Conservation (phyloP, 2,329 filamentous ascomycete genomes). For the Waltergamsia citrina region DNA sequence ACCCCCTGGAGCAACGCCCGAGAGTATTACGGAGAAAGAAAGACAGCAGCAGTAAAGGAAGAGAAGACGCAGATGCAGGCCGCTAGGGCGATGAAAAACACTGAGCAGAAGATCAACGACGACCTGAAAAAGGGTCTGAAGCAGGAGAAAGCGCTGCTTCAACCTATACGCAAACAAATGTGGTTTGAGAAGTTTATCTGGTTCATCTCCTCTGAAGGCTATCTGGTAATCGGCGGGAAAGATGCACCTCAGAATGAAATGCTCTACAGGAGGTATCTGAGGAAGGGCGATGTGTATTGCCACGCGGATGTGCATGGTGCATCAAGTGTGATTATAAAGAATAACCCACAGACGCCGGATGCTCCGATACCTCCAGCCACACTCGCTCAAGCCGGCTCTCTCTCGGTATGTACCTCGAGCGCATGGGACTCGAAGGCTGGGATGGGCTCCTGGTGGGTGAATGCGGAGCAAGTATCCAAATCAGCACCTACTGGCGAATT, state of each 20-base stretch:
- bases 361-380: conserved; percentile 88
- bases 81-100: conserved; percentile 73
- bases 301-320: conserved; percentile 85
- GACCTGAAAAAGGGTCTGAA: conserved; percentile 84
- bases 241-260: conserved; percentile 87
- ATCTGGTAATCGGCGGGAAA: conserved; percentile 80
- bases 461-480: conserved; percentile 83
- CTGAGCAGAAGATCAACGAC: conserved; percentile 77
- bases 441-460: conserved; percentile 95
- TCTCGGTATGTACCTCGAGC: conserved; percentile 75
- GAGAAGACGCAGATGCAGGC: conserved; percentile 80
- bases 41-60: conserved; percentile 74
- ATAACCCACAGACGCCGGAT: conserved; percentile 66
- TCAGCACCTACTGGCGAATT: conserved; percentile 72
- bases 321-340: conserved; percentile 81
- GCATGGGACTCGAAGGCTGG: conserved; percentile 96
- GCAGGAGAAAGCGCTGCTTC: conserved; percentile 80
- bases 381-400: conserved; percentile 76
- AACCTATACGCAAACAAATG: conserved; percentile 71
- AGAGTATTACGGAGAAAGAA: conserved; percentile 87
- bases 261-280: conserved; percentile 77
- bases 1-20: conserved; percentile 84
- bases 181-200: conserved; percentile 98
- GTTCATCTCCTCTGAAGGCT: conserved; percentile 93
- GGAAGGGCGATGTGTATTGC: conserved; percentile 84